A percentile compares a stretch with the other conserved stretches of the same genome.
phyloP scores from a whole-genome alignment of 768 basidiomycete species.

The Boletus sensibilis region DNA sequence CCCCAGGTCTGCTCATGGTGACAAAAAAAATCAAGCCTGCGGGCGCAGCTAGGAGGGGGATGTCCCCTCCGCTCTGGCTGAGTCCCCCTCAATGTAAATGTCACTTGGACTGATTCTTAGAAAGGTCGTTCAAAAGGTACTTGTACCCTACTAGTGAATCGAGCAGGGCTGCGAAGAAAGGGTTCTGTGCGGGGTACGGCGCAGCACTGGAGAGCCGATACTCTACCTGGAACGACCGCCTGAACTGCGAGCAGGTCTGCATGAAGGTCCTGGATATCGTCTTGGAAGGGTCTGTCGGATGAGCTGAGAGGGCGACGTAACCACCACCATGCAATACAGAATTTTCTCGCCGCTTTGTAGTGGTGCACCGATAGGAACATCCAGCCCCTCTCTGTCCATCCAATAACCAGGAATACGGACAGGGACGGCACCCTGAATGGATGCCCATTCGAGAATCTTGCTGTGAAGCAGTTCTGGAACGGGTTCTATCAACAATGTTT shows the following conservation, averaged over 20 bases:
- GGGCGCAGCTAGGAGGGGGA: slow-evolving; percentile 9
- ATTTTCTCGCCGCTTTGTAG: slow-evolving; percentile 34
- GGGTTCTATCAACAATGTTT: slow-evolving; percentile 22
- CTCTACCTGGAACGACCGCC: slow-evolving; percentile 56
- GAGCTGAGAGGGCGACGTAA: slow-evolving; percentile 20
- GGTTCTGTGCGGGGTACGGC: slow-evolving; percentile 42
- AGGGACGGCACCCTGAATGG: slow-evolving; percentile 20
- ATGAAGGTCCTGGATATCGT: slow-evolving; percentile 44
- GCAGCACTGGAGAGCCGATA: slow-evolving; percentile 56
- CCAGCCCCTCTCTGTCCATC: slow-evolving; percentile 14
- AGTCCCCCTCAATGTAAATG: slow-evolving; percentile 65
- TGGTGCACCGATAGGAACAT: slow-evolving; percentile 16
- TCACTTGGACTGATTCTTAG: slow-evolving; percentile 56
- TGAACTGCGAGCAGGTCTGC: slow-evolving; percentile 38
- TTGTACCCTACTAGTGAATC: slow-evolving; percentile 65
- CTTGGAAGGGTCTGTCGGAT: slow-evolving; percentile 37
- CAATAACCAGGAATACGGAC: slow-evolving; percentile 26
- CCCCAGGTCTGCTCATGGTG: slow-evolving; percentile 19
- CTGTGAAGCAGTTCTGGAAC: slow-evolving; percentile 21
- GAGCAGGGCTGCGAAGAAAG: slow-evolving; percentile 70
- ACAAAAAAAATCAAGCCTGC: slow-evolving; percentile 18
- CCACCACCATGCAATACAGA: slow-evolving; percentile 30
- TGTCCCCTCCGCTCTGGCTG: slow-evolving; percentile 39
- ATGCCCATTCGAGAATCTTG: slow-evolving; percentile 26
- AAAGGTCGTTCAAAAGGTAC: slow-evolving; percentile 55